phyloP scores from a whole-genome alignment of 2,329 filamentous ascomycete genomes.

The Venturia carpophila region DNA sequence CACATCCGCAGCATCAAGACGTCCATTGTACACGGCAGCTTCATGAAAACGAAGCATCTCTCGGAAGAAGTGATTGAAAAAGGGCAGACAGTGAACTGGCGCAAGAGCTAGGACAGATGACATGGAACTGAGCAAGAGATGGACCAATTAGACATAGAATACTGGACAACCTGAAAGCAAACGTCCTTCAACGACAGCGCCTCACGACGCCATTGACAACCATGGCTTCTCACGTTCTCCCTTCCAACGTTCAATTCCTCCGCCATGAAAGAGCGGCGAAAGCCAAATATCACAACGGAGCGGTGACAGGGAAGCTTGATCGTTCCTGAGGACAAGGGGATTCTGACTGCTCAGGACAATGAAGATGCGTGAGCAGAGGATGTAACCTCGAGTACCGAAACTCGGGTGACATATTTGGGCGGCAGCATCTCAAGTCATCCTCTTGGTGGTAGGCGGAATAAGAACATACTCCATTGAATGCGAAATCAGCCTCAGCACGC shows the following conservation, averaged over 20 bases:
- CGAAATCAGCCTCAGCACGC: neutral
- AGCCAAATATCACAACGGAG: neutral
- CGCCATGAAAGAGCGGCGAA: neutral
- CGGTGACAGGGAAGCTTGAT: neutral
- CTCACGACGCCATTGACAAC: neutral
- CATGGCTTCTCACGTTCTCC: neutral
- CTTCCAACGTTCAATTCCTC: neutral
- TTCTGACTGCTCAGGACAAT: too few species aligned
- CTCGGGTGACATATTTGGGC: neutral
- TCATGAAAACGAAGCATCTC: neutral
- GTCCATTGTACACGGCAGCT: too few species aligned
- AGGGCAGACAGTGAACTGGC: neutral
- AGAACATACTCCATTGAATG: neutral
- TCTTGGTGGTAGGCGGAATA: neutral
- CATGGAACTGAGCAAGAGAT: neutral
- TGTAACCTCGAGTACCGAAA: neutral
- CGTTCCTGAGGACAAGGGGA: neutral
- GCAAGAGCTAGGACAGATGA: neutral
- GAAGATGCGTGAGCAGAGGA: too few species aligned
- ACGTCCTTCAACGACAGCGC: neutral
- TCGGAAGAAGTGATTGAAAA: neutral
- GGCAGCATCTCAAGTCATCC: neutral
- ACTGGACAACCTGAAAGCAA: neutral
- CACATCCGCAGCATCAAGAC: neutral
- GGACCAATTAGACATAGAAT: neutral